These are phyloP conservation scores for Closterium sp. DNA, from an alignment of 139 green algal species.

Conservation along the genomic window DNA sequence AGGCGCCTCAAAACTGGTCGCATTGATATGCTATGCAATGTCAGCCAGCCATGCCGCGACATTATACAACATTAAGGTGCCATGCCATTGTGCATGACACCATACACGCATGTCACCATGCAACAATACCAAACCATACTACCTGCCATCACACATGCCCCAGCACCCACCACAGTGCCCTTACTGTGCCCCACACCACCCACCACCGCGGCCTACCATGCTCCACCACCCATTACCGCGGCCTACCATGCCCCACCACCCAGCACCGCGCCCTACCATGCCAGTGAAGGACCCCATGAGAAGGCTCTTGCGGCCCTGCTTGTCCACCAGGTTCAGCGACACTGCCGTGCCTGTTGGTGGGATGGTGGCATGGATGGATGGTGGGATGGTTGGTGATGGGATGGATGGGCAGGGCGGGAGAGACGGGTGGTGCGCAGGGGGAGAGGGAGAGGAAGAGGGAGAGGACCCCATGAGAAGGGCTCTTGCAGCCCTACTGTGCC, in stretches of 20 bases:
- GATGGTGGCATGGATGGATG: too few species aligned
- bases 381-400: too few species aligned
- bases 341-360: constrained; percentile 22
- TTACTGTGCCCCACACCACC: not conserved
- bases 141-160: not conserved
- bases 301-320: constrained; percentile 60
- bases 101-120: not conserved
- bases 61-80: not conserved
- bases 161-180: too few species aligned
- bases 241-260: not conserved
- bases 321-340: constrained; percentile 26
- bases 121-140: too few species aligned
- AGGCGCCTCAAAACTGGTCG: too few species aligned
- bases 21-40: too few species aligned
- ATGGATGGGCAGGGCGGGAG: too few species aligned
- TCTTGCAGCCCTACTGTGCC: too few species aligned
- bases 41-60: too few species aligned
- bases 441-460: too few species aligned
- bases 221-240: not conserved
- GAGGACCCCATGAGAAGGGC: too few species aligned
- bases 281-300: constrained; percentile 72
- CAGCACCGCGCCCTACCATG: constrained; percentile 57
- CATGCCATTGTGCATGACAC: not conserved
- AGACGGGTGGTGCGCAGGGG: not conserved
- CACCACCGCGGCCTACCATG: not conserved